These are phyloP conservation scores for Hypoxylon intermedium DNA, from an alignment of 495 filamentous ascomycete species.

Conservation along the genomic window DNA sequence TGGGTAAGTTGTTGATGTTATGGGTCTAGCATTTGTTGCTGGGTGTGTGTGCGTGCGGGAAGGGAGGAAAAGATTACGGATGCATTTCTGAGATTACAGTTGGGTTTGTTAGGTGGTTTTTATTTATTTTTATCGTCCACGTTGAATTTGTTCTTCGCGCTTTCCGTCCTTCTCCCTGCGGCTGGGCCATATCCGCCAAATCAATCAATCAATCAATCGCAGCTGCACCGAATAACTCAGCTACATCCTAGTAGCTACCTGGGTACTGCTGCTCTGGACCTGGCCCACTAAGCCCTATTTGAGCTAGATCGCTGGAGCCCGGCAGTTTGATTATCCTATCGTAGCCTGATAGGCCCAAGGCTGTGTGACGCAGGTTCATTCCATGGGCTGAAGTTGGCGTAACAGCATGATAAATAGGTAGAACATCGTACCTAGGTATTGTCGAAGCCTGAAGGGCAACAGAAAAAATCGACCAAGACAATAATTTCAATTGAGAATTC, in stretches of 20 bases:
- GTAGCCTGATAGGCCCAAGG: background rate
- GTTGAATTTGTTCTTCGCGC: conserved; percentile 24
- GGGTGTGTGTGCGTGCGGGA: conserved; percentile 5
- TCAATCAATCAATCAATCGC: conserved; percentile 28
- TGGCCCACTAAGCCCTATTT: conserved; percentile 17
- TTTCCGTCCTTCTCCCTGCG: conserved; percentile 29
- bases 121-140: conserved; percentile 16
- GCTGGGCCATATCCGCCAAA: conserved; percentile 31
- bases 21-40: conserved; percentile 11
- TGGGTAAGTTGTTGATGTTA: conserved; percentile 13
- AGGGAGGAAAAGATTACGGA: conserved; percentile 8
- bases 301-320: conserved; percentile 8
- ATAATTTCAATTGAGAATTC: too few relatives aligned
- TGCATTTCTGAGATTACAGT: conserved; percentile 15
- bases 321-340: conserved; percentile 29
- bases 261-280: conserved; percentile 14
- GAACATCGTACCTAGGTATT: too few relatives aligned
- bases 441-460: too few relatives aligned
- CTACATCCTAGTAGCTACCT: conserved; percentile 2
- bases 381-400: background rate
- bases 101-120: conserved; percentile 10
- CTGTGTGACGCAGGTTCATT: background rate
- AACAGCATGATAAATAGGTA: too few relatives aligned
- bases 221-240: conserved; percentile 16
- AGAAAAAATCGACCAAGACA: too few relatives aligned